A percentile compares a stretch with the other conserved stretches of the same genome.
Conservation (phyloP, 2,329 filamentous ascomycete species). For the Mycosphaerella arachidis region DNA sequence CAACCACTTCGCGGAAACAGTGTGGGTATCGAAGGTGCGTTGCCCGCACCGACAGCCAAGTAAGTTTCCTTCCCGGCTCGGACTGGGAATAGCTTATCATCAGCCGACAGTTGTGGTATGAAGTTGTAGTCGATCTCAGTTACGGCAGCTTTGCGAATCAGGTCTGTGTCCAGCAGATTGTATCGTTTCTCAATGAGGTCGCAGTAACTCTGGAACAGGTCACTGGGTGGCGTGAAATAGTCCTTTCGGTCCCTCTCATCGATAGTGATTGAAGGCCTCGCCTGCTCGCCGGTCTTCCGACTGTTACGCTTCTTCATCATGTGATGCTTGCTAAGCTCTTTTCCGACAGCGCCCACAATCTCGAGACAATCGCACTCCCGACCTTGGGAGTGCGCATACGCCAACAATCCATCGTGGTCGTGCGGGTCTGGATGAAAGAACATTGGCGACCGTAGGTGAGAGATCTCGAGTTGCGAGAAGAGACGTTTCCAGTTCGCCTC, state of each 20-base stretch:
- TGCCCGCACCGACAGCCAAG: conserved; percentile 66
- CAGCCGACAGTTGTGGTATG: conserved; percentile 39
- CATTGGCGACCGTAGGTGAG: conserved; percentile 71
- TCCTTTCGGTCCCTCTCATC: conserved; percentile 47
- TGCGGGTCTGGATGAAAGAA: conserved; percentile 76
- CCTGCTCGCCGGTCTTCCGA: conserved; percentile 14
- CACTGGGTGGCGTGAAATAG: conserved; percentile 41
- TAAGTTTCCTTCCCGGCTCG: conserved; percentile 55
- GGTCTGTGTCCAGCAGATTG: conserved; percentile 44
- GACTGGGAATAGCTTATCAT: conserved; percentile 61
- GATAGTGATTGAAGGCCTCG: conserved; percentile 34
- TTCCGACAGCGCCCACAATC: conserved; percentile 70
- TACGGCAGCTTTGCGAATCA: conserved; percentile 59
- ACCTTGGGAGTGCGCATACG: conserved; percentile 59
- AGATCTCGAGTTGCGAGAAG: conserved; percentile 65
- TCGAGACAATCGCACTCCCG: conserved; percentile 63
- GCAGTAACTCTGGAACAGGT: conserved; percentile 42
- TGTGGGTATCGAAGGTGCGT: conserved; percentile 49
- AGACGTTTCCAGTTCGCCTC: conserved; percentile 65
- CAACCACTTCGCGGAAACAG: conserved; percentile 32
- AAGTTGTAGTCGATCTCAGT: conserved; percentile 57
- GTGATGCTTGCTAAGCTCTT: conserved; percentile 73
- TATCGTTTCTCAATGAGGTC: conserved; percentile 38
- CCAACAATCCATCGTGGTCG: conserved; percentile 68
- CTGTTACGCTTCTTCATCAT: conserved; percentile 56